A percentile compares a stretch with the other conserved stretches of the same genome.
phyloP scores from a whole-genome alignment of 2,329 filamentous ascomycete genomes.

The Tothia fuscella region DNA sequence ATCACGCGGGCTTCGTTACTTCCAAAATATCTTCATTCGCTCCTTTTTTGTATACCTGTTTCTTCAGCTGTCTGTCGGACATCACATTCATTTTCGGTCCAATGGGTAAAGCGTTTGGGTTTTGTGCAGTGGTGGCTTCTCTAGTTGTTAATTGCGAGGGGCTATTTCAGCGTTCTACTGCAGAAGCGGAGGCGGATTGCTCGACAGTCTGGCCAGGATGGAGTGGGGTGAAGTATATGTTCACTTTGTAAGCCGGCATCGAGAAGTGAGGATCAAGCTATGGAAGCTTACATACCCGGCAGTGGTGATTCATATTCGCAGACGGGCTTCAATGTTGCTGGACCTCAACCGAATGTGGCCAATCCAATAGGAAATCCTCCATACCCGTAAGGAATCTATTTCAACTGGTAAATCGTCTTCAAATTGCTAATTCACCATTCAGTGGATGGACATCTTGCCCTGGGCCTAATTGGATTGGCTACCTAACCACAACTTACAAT shows the following conservation, averaged over 20 bases:
- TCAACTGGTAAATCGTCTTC: background rate
- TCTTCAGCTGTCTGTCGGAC: too few relatives aligned
- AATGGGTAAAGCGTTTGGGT: too few relatives aligned
- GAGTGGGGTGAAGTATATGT: conserved; percentile 6
- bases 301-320: conserved; percentile 50
- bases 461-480: conserved; percentile 46
- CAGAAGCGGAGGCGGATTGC: conserved; percentile 2
- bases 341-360: conserved; percentile 37
- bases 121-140: too few relatives aligned
- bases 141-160: too few relatives aligned
- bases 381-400: conserved; percentile 32
- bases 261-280: background rate
- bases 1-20: too few relatives aligned
- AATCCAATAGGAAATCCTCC: conserved; percentile 52
- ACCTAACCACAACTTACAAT: conserved; percentile 35
- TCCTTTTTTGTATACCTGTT: too few relatives aligned
- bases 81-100: too few relatives aligned
- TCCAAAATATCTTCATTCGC: too few relatives aligned
- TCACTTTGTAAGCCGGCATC: conserved; percentile 2
- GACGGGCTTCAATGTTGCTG: conserved; percentile 44
- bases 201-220: conserved; percentile 3
- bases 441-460: conserved; percentile 20
- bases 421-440: background rate
- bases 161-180: too few relatives aligned
- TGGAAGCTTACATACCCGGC: background rate